Percentiles rank a stretch among this genome's conserved stretches.
phyloP scores from a whole-genome alignment of 2,329 filamentous ascomycete genomes.

The Botrytis hyacinthi region DNA sequence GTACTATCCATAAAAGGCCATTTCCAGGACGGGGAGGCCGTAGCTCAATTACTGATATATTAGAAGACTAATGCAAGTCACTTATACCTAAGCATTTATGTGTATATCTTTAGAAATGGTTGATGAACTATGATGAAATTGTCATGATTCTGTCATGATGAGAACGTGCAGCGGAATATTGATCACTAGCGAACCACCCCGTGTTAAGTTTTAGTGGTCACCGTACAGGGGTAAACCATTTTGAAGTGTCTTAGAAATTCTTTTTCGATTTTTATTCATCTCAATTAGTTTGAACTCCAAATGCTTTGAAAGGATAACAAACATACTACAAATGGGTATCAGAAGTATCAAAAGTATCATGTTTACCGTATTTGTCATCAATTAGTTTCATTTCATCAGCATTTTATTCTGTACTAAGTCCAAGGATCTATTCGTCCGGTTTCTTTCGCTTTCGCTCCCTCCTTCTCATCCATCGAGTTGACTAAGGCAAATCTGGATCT shows the following conservation, averaged over 20 bases:
- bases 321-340: not conserved
- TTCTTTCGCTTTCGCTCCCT: not conserved
- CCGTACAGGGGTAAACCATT: not conserved
- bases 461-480: not conserved
- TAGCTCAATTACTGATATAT: not conserved
- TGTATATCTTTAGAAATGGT: not conserved
- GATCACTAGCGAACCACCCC: not conserved
- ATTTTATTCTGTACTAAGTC: not conserved
- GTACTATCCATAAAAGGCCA: not conserved
- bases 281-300: not conserved
- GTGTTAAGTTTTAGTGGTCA: not conserved
- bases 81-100: not conserved
- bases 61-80: not conserved
- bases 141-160: not conserved
- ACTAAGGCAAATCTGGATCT: not conserved
- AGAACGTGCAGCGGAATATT: not conserved
- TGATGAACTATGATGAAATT: constrained; percentile 2
- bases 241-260: not conserved
- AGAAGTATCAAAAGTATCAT: constrained; percentile 7
- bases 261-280: not conserved
- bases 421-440: not conserved
- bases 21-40: not conserved
- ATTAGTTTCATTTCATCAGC: not conserved
- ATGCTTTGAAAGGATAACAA: not conserved
- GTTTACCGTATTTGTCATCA: constrained; percentile 1